Conservation (phyloP, 2,329 filamentous ascomycete genomes). For the Penicillium sp. region DNA sequence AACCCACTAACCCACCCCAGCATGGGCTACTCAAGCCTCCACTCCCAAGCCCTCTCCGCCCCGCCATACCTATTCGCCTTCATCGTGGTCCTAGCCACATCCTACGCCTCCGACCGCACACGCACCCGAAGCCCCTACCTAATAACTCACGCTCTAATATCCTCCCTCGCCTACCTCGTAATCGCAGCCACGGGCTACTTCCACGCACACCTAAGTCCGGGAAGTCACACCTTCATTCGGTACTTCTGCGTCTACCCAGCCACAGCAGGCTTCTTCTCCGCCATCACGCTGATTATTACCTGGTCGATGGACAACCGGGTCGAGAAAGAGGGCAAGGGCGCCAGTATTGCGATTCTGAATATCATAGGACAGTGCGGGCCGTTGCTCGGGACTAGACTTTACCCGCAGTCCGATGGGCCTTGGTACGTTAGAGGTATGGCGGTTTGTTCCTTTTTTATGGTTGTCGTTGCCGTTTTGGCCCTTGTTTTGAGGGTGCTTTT, state of each 20-base stretch:
- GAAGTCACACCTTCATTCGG: constrained; percentile 45
- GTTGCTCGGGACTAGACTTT: constrained; percentile 65
- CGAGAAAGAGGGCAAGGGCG: constrained; percentile 66
- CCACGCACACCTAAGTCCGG: constrained; percentile 36
- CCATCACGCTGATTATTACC: constrained; percentile 78
- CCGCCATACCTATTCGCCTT: constrained; percentile 81
- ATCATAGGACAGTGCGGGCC: constrained; percentile 78
- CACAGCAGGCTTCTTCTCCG: constrained; percentile 75
- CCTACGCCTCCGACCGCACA: constrained; percentile 67
- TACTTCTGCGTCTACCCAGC: constrained; percentile 80
- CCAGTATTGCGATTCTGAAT: constrained; percentile 77
- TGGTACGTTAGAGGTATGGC: constrained; percentile 64
- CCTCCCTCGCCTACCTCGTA: constrained; percentile 63
- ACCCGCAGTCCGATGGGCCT: constrained; percentile 58
- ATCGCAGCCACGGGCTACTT: constrained; percentile 54
- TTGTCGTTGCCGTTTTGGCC: constrained; percentile 58
- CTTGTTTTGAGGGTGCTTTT: constrained; percentile 55
- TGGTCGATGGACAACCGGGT: constrained; percentile 88
- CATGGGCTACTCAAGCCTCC: constrained; percentile 68
- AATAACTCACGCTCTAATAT: constrained; percentile 66
- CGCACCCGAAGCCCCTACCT: constrained; percentile 65
- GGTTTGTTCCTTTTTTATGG: constrained; percentile 63
- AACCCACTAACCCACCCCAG: constrained; percentile 21
- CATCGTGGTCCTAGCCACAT: constrained; percentile 66
- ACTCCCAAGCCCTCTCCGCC: constrained; percentile 74